Conservation (phyloP, 139 green algal species). For the Chlamydomonas sp. region DNA sequence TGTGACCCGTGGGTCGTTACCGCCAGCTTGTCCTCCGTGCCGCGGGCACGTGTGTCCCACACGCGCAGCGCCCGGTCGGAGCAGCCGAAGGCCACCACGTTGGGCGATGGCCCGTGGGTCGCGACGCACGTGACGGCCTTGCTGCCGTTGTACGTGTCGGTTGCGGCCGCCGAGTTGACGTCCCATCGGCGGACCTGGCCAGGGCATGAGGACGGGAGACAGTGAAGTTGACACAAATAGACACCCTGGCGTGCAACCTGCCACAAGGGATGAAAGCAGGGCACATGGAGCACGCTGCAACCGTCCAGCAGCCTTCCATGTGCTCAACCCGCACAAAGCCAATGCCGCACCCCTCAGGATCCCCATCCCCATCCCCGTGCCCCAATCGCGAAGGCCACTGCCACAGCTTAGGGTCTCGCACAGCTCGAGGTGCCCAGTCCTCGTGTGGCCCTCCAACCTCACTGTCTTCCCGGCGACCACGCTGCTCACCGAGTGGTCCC, state of each 20-base stretch:
- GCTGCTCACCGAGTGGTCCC: slow-evolving; percentile 80
- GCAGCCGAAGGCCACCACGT: slow-evolving; percentile 79
- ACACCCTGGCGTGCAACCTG: too few relatives aligned
- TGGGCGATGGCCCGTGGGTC: neutral
- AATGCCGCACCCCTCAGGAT: neutral
- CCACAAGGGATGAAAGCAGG: too few relatives aligned
- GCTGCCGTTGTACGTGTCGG: slow-evolving; percentile 73
- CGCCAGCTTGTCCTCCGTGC: slow-evolving; percentile 55
- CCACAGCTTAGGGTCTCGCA: neutral
- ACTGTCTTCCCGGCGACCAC: neutral
- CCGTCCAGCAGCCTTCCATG: too few relatives aligned
- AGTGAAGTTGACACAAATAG: neutral
- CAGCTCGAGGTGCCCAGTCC: neutral
- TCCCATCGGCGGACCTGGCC: slow-evolving; percentile 78
- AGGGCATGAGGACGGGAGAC: neutral
- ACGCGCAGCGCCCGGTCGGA: slow-evolving; percentile 73
- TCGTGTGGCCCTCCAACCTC: neutral
- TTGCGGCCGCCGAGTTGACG: slow-evolving; percentile 49
- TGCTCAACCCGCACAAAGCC: too few relatives aligned
- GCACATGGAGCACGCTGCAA: too few relatives aligned
- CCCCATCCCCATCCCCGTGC: neutral
- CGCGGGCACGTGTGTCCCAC: slow-evolving; percentile 74
- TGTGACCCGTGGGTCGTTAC: slow-evolving; percentile 62
- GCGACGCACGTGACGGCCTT: slow-evolving; percentile 67
- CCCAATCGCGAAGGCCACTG: neutral